Evolutionary conservation across 352 stramenopile species (phyloP), one percentile per base, ranked within the genome.

Genomic region (Phytophthora sojae): DNA sequence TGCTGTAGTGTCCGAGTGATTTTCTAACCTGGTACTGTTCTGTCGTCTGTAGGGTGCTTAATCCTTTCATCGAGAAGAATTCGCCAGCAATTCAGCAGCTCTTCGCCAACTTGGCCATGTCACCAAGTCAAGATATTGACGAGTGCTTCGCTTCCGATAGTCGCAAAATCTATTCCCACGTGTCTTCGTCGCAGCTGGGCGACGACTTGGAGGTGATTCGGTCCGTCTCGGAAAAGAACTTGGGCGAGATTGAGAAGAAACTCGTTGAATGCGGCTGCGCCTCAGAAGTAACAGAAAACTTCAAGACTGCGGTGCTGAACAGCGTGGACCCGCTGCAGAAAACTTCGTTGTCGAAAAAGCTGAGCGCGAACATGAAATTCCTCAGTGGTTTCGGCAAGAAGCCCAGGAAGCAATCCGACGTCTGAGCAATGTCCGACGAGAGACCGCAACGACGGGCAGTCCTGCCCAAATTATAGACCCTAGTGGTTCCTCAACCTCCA

Each of bases 11-110:
- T 26, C 25, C 25, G 25, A 4, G 25, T 26, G 25, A 4, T 2
- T 26, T 45, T 50, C 23, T 55, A 55, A 63, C 25, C 15, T 57
- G 12, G 25, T 6, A 55, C 11, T 32, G 4, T 54, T 64, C n/a
- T 65, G 26, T 53, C 23, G 29, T 26, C 12, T 70, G 0, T 55
- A 95, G 89, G 61, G 84, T 95, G 29, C 74, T 97, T 49, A 97
- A 97, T 76, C 81, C 86, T 42, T 97, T 97, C 69, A 96, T 97
- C 56, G 85, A 94, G 55, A 81, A 82, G 23, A 97, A 97, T 52
- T 91, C 90, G 3, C 69, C 79, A 9, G 79, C 75, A 25, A 95
- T 97, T 57, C 82, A 95, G 61, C 74, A 83, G n/a, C 73, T 97
- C 0, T 97, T 95, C 57, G 79, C 80, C 42, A 83, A 88, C 14